Percentiles rank a stretch among this genome's conserved stretches.
Evolutionary conservation across 331 rosid genomes (phyloP).

Genomic region (Prunus yedoensis): DNA sequence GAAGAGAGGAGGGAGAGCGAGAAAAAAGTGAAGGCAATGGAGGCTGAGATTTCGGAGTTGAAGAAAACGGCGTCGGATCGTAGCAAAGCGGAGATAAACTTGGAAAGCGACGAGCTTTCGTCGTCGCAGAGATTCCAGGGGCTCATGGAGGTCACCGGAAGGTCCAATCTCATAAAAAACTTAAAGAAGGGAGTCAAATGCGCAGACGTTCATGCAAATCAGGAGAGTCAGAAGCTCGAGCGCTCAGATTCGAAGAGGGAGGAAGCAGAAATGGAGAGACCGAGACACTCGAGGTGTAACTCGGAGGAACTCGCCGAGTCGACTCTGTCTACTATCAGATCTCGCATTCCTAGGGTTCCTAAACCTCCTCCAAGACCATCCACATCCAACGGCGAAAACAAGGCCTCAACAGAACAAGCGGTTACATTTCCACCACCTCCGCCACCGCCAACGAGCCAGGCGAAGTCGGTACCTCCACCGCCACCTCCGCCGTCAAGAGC

Average conservation of each 20-base stretch:
- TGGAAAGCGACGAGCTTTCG: slow-evolving; percentile 48
- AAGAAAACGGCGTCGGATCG: slow-evolving; percentile 51
- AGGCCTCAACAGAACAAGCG: slow-evolving; percentile 26
- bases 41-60: slow-evolving; percentile 60
- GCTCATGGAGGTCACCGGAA: slow-evolving; percentile 48
- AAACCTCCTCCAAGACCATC: slow-evolving; percentile 89
- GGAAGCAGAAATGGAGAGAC: slow-evolving; percentile 50
- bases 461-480: slow-evolving; percentile 28
- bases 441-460: slow-evolving; percentile 17
- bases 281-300: slow-evolving; percentile 64
- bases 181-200: slow-evolving; percentile 48
- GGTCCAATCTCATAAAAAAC: slow-evolving; percentile 54
- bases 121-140: slow-evolving; percentile 71
- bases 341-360: slow-evolving; percentile 85
- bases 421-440: slow-evolving; percentile 38
- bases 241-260: slow-evolving; percentile 51
- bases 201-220: slow-evolving; percentile 29
- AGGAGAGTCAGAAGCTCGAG: slow-evolving; percentile 48
- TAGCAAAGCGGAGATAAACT: slow-evolving; percentile 22
- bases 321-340: slow-evolving; percentile 44
- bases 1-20: slow-evolving; percentile 45
- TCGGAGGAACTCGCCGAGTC: slow-evolving; percentile 86
- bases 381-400: slow-evolving; percentile 15
- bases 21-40: slow-evolving; percentile 46
- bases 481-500: slow-evolving; percentile 31